These are phyloP conservation scores for Spongospora subterranea DNA, from an alignment of 208 protist species.

Conservation along the genomic window DNA sequence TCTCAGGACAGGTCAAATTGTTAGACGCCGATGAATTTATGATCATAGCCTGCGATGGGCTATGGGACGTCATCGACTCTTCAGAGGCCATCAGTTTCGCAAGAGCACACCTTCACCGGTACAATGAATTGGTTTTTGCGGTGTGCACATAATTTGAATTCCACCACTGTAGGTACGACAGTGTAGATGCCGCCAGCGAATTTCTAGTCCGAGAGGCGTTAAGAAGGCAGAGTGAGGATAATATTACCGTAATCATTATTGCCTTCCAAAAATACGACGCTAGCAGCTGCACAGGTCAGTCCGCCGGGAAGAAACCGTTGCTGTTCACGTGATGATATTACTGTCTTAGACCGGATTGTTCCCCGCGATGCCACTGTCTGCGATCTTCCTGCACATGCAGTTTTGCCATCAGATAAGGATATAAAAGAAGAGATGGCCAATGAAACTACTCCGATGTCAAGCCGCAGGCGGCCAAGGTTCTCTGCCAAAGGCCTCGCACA, in stretches of 20 bases:
- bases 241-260: slow-evolving; percentile 44
- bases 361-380: background rate
- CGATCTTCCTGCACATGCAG: background rate
- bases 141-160: background rate
- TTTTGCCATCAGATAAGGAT: background rate
- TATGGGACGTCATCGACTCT: slow-evolving; percentile 64
- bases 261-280: slow-evolving; percentile 15
- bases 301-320: background rate
- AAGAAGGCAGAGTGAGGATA: slow-evolving; percentile 37
- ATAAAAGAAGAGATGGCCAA: background rate
- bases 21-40: slow-evolving; percentile 56
- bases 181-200: slow-evolving; percentile 52
- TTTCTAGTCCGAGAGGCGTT: slow-evolving; percentile 39
- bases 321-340: background rate
- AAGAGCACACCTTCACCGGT: slow-evolving; percentile 22
- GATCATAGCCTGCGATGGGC: slow-evolving; percentile 65
- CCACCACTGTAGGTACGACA: slow-evolving; percentile 15
- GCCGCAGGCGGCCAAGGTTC: slow-evolving; percentile 14
- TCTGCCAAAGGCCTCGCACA: slow-evolving; percentile 39
- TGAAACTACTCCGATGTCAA: background rate
- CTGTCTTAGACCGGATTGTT: background rate
- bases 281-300: background rate
- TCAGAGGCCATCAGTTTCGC: slow-evolving; percentile 57
- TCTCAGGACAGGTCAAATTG: slow-evolving; percentile 22
- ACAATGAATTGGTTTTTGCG: background rate